Base-by-base conservation (phyloP, 768 basidiomycete genomes). In the Boletus tylopilopsis region DNA sequence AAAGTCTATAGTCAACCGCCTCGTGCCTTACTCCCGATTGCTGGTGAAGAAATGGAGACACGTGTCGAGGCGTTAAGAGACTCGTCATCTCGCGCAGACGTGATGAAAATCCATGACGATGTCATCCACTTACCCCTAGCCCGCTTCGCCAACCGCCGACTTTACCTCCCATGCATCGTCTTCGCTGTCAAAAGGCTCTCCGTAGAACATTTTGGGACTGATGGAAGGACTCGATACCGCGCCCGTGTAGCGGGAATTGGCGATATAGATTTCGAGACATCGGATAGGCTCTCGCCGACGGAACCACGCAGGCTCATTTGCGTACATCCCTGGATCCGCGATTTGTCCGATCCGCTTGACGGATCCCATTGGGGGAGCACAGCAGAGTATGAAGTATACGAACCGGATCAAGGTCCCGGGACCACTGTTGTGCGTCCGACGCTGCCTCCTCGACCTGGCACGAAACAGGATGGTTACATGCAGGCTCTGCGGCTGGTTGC, bases 291-390 rank as follows among this genome's bases (percentile, higher is more conserved):
- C 12, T 39, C 48, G 21, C 13, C 25, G n/a, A 33, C 0, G 10
- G 46, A 47, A 16, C 32, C 45, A 5, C 42, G 34, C 13, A 45
- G 41, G 21, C 22, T 57, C 9, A 19, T 37, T 29, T 19, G 59
- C 16, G 45, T 55, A 12, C 40, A 48, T 39, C 57, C 57, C 2
- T 58, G 57, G 57, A 29, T 58, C 30, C 43, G 57, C n/a, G 43
- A 47, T 23, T 22, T 58, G 2, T 23, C 19, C 2, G 39, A 30
- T 18, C 51, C 38, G 7, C 42, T 37, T 2, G 51, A 49, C 5
- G 37, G 33, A 6, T 32, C 35, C 19, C 19, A 6, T 5, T n/a
- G 22, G 45, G 30, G 33, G 10, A 13, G 24, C 6, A 5, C 10
- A 11, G 12, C 7, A 1, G 45, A n/a, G n/a, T n/a, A 44, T 21